These are phyloP conservation scores for Chloris gayana DNA, from an alignment of 176 grass and related monocot species.

Conservation along the genomic window DNA sequence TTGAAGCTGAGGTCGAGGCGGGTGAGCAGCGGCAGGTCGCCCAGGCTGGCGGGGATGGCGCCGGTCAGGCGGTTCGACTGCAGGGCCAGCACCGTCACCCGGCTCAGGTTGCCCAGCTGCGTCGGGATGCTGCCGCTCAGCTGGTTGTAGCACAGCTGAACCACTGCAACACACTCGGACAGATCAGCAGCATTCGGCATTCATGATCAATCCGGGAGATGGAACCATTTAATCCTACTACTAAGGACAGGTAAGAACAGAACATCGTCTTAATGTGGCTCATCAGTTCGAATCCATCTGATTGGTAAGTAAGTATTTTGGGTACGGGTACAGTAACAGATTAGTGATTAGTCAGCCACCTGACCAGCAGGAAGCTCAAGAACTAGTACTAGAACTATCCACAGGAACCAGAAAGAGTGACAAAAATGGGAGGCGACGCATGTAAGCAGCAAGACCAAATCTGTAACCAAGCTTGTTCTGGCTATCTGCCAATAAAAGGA, in stretches of 20 bases:
- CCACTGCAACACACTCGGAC: conserved; percentile 38
- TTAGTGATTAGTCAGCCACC: not conserved
- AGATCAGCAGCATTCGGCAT: not conserved
- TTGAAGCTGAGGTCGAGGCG: conserved; percentile 88
- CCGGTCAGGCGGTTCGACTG: conserved; percentile 82
- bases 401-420: too few species aligned
- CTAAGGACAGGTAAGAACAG: not conserved
- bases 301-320: not conserved
- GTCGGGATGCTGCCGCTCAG: conserved; percentile 86
- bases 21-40: conserved; percentile 63
- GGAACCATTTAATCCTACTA: not conserved
- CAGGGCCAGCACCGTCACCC: conserved; percentile 73
- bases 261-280: not conserved
- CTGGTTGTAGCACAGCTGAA: conserved; percentile 98
- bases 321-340: not conserved
- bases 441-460: not conserved
- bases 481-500: conserved; percentile 18
- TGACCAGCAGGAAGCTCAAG: not conserved
- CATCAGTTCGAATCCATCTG: not conserved
- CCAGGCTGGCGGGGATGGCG: conserved; percentile 91
- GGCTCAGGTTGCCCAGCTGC: conserved; percentile 72
- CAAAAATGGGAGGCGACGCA: conserved; percentile 6
- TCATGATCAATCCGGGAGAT: too few species aligned
- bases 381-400: too few species aligned
- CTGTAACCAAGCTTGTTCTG: not conserved